Evolutionary conservation across 495 filamentous ascomycete species (phyloP).

Genomic region (Talaromyces proteolyticus): DNA sequence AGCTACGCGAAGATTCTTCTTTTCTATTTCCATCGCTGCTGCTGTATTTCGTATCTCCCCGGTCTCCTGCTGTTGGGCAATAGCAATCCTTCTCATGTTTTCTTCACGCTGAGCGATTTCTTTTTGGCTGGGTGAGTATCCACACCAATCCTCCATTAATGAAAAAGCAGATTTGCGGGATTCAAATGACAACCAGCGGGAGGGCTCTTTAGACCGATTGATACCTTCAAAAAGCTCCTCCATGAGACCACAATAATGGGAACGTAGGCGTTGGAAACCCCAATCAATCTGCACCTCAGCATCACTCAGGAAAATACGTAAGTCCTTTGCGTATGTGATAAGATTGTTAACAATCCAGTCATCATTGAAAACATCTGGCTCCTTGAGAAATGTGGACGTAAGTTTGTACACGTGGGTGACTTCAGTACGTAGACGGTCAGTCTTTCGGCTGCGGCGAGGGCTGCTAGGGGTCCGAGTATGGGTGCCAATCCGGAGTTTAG

Average conservation of each 20-base stretch:
- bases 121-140: slow-evolving; percentile 85
- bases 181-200: slow-evolving; percentile 93
- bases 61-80: slow-evolving; percentile 57
- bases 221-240: slow-evolving; percentile 90
- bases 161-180: slow-evolving; percentile 89
- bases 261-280: slow-evolving; percentile 87
- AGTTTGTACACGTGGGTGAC: slow-evolving; percentile 94
- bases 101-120: slow-evolving; percentile 82
- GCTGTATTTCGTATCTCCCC: slow-evolving; percentile 69
- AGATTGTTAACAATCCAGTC: slow-evolving; percentile 92
- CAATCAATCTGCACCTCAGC: slow-evolving; percentile 92
- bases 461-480: slow-evolving; percentile 76
- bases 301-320: slow-evolving; percentile 91
- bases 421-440: slow-evolving; percentile 83
- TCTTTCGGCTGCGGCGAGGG: slow-evolving; percentile 67
- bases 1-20: slow-evolving; percentile 81
- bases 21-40: slow-evolving; percentile 94
- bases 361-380: slow-evolving; percentile 73
- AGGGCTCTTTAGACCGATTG: slow-evolving; percentile 78
- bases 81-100: slow-evolving; percentile 74
- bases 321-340: slow-evolving; percentile 81
- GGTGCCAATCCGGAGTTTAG: slow-evolving; percentile 68
- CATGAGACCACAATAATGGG: slow-evolving; percentile 89
- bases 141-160: slow-evolving; percentile 98
- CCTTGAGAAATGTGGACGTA: slow-evolving; percentile 83